These are phyloP conservation scores for Phytopythium delawarense DNA, from an alignment of 352 stramenopile genomes.

Conservation along the genomic window DNA sequence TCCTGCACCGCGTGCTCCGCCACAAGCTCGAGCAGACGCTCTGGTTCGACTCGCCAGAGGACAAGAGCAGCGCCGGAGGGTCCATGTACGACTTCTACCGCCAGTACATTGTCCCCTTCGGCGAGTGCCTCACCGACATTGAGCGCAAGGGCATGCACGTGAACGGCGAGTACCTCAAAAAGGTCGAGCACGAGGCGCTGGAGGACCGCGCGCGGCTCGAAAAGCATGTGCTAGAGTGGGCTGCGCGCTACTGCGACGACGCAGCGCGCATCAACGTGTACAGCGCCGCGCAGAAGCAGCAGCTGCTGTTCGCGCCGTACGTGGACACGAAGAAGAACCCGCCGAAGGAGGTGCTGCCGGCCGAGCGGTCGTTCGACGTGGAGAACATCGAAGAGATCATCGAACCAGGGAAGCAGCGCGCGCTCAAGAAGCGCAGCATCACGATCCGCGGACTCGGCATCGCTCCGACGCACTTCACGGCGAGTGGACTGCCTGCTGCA, in stretches of 20 bases:
- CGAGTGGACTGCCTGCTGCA: slow-evolving; percentile 88
- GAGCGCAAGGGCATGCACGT: slow-evolving; percentile 94
- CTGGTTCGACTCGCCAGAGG: slow-evolving; percentile 70
- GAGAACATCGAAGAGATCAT: slow-evolving; percentile 76
- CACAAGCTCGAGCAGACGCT: slow-evolving; percentile 87
- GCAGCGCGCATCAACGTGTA: slow-evolving; percentile 95
- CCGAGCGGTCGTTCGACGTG: slow-evolving; percentile 73
- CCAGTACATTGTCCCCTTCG: slow-evolving; percentile 97
- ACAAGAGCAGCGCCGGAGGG: slow-evolving; percentile 11
- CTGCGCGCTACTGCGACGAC: slow-evolving; percentile 89
- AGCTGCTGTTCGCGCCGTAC: slow-evolving; percentile 95
- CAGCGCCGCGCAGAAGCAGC: slow-evolving; percentile 91
- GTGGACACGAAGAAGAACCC: slow-evolving; percentile 64
- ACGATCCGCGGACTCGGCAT: slow-evolving; percentile 90
- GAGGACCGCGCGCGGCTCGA: slow-evolving; percentile 84
- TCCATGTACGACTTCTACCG: slow-evolving; percentile 98
- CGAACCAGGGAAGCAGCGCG: slow-evolving; percentile 61
- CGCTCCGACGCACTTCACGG: slow-evolving; percentile 90
- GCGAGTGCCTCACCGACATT: slow-evolving; percentile 98
- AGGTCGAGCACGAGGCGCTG: slow-evolving; percentile 89
- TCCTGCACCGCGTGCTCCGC: slow-evolving; percentile 88
- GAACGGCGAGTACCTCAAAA: slow-evolving; percentile 86
- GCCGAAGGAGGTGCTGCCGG: slow-evolving; percentile 55
- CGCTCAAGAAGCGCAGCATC: slow-evolving; percentile 80
- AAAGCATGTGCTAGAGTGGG: slow-evolving; percentile 91